These are phyloP conservation scores for Phialemonium atrogriseum DNA, from an alignment of 2,329 filamentous ascomycete species.

Conservation along the genomic window DNA sequence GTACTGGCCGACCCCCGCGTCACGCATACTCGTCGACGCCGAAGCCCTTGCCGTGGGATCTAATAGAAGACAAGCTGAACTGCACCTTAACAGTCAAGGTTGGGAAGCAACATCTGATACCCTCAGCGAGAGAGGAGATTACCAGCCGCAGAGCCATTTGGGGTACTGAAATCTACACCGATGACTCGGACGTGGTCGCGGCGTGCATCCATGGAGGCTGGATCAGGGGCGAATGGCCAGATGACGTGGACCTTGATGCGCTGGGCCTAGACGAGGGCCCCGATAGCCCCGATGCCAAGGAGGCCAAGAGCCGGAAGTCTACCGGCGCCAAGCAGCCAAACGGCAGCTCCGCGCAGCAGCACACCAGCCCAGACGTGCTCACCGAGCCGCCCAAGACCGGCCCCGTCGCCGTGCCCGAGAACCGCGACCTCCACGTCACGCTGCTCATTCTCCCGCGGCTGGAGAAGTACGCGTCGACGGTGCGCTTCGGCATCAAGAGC, in stretches of 20 bases:
- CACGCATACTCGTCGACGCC: conserved; percentile 42
- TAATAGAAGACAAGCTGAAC: conserved; percentile 68
- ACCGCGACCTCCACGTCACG: conserved; percentile 80
- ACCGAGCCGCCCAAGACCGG: conserved; percentile 47
- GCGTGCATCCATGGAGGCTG: conserved; percentile 91
- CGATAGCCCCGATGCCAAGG: conserved; percentile 12
- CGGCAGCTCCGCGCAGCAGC: conserved; percentile 25
- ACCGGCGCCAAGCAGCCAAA: conserved; percentile 8
- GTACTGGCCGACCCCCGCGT: conserved; percentile 35
- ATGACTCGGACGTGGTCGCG: conserved; percentile 88
- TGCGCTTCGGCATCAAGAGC: conserved; percentile 73
- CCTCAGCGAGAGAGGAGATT: conserved; percentile 70
- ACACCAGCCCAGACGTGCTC: conserved; percentile 32
- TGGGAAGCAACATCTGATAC: conserved; percentile 66
- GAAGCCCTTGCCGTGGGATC: conserved; percentile 66
- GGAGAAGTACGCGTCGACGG: conserved; percentile 65
- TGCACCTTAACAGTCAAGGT: conserved; percentile 87
- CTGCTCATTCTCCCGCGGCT: conserved; percentile 74
- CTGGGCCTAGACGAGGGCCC: conserved; percentile 45
- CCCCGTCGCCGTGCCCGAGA: conserved; percentile 54
- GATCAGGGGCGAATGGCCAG: conserved; percentile 80
- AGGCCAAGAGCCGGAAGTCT: conserved; percentile 23
- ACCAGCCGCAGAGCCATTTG: conserved; percentile 74
- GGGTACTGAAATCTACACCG: conserved; percentile 92
- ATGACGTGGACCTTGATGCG: conserved; percentile 64